Percentiles rank a stretch among this genome's conserved stretches.
Conservation (phyloP, 2,329 filamentous ascomycete species). For the Microsporum ferrugineum region DNA sequence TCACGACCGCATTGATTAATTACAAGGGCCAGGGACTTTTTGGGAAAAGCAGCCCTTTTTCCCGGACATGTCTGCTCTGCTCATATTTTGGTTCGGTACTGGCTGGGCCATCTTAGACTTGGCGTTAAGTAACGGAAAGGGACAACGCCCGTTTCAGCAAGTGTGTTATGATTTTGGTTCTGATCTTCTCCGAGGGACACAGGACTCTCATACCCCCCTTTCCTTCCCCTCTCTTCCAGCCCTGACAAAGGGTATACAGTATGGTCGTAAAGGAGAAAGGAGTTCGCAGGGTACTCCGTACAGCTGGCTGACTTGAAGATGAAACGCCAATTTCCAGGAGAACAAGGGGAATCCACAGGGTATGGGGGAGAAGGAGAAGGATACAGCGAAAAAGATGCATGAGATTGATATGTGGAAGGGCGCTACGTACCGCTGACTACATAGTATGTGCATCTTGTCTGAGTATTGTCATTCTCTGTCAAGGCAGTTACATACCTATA, state of each 20-base stretch:
- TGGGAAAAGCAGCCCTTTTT: not conserved
- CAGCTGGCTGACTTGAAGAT: not conserved
- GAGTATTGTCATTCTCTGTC: not conserved
- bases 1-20: not conserved
- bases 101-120: not conserved
- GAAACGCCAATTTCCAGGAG: not conserved
- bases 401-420: not conserved
- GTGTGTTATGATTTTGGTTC: not conserved
- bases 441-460: not conserved
- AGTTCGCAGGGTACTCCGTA: not conserved
- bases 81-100: not conserved
- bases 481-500: not conserved
- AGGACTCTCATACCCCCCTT: not conserved
- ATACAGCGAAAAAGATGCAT: constrained; percentile 1
- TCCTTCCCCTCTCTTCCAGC: no score
- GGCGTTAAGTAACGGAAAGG: constrained; percentile 1
- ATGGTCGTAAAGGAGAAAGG: not conserved
- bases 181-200: not conserved
- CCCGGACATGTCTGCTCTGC: not conserved
- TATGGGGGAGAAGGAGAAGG: not conserved
- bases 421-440: not conserved
- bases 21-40: not conserved
- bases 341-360: constrained; percentile 2
- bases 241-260: not conserved
- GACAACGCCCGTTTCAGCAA: not conserved